phyloP scores from a whole-genome alignment of 1,139 yeast species.

The Kurtzmaniella quercitrusa region DNA sequence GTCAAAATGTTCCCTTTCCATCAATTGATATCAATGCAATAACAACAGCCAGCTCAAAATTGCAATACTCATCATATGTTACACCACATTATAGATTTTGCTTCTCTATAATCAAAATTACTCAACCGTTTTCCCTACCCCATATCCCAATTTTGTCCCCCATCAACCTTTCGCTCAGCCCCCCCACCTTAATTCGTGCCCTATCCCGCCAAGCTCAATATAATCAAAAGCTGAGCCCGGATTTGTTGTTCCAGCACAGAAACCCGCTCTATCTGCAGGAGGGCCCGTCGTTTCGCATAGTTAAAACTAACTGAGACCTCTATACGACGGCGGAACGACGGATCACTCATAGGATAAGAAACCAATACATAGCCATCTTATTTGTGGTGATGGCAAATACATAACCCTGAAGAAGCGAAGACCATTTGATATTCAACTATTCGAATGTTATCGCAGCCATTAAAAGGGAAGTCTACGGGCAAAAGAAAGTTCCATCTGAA shows the following conservation, averaged over 20 bases:
- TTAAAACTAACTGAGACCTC: background rate
- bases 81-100: too few relatives aligned
- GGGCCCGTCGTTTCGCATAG: background rate
- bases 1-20: too few relatives aligned
- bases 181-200: background rate
- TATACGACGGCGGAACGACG: background rate
- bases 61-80: too few relatives aligned
- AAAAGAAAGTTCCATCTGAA: conserved; percentile 38
- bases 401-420: background rate
- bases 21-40: too few relatives aligned
- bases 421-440: conserved; percentile 3
- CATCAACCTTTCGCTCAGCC: too few relatives aligned
- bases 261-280: background rate
- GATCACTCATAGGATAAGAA: background rate
- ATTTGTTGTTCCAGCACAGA: background rate
- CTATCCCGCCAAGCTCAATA: background rate
- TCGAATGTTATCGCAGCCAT: background rate
- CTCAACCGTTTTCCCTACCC: too few relatives aligned
- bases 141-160: too few relatives aligned
- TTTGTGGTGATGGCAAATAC: background rate
- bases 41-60: too few relatives aligned
- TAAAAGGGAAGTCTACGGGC: conserved; percentile 21
- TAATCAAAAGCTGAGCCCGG: background rate
- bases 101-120: too few relatives aligned
- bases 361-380: background rate